Percentiles rank a stretch among this genome's conserved stretches.
phyloP scores from a whole-genome alignment of 768 basidiomycete species.

The Lentinula lateritia region DNA sequence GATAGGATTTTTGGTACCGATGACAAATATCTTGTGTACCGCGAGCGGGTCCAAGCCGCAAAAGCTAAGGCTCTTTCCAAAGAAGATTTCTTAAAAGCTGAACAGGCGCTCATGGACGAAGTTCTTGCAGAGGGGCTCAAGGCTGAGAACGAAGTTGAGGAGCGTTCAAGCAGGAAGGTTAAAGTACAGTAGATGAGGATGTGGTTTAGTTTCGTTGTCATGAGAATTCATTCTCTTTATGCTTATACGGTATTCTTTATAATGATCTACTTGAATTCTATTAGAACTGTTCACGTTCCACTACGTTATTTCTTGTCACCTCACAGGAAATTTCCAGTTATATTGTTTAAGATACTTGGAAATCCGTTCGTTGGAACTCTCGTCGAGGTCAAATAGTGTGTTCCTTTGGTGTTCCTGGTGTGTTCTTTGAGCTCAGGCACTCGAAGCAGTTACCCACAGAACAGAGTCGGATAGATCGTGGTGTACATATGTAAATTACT shows the following conservation, averaged over 20 bases:
- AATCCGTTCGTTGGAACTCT: too few species aligned
- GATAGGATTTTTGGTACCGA: conserved; percentile 90
- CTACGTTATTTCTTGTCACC: too few species aligned
- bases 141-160: conserved; percentile 4
- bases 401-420: too few species aligned
- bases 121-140: conserved; percentile 7
- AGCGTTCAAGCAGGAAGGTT: not conserved
- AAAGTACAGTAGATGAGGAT: not conserved
- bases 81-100: conserved; percentile 5
- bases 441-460: too few species aligned
- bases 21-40: conserved; percentile 80
- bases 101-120: conserved; percentile 6
- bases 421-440: too few species aligned
- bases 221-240: not conserved
- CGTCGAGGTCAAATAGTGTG: too few species aligned
- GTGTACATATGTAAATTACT: too few species aligned
- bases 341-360: too few species aligned
- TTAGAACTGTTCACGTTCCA: too few species aligned
- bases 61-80: conserved; percentile 28
- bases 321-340: too few species aligned
- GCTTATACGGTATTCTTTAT: not conserved
- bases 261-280: not conserved
- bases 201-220: not conserved
- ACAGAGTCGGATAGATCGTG: too few species aligned
- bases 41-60: conserved; percentile 56